Percentiles rank a stretch among this genome's conserved stretches.
Conservation (phyloP, 2,329 filamentous ascomycete genomes). For the Macroventuria anomochaeta region DNA sequence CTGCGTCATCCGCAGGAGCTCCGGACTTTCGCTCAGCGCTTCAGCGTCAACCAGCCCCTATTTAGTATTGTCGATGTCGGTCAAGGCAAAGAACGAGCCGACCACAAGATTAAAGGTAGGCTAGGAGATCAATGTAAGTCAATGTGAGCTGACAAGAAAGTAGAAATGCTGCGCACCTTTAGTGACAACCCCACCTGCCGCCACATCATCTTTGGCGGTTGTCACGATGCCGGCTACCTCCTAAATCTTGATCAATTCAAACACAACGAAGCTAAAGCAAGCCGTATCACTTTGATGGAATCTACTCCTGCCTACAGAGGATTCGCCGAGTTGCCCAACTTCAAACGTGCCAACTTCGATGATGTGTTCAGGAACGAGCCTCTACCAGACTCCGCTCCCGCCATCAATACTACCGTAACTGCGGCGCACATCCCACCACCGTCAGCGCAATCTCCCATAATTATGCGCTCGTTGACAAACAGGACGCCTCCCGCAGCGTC, state of each 20-base stretch:
- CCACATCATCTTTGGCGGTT: constrained; percentile 57
- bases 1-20: constrained; percentile 51
- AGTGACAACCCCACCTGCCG: constrained; percentile 55
- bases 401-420: constrained; percentile 15
- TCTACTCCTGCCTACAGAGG: constrained; percentile 51
- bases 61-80: constrained; percentile 59
- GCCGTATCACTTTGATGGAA: constrained; percentile 55
- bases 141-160: constrained; percentile 12
- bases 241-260: constrained; percentile 55
- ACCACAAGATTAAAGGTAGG: constrained; percentile 55
- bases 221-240: constrained; percentile 56
- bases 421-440: constrained; percentile 7
- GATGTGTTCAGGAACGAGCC: constrained; percentile 51
- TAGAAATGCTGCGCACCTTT: constrained; percentile 56
- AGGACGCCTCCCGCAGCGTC: constrained; percentile 20
- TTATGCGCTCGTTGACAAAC: constrained; percentile 24
- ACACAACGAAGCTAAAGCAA: constrained; percentile 46
- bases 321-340: constrained; percentile 51
- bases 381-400: constrained; percentile 43
- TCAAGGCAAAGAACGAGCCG: constrained; percentile 55
- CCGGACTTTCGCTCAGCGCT: constrained; percentile 52
- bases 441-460: constrained; percentile 16
- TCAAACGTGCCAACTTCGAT: constrained; percentile 50
- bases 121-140: not conserved
- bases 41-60: constrained; percentile 53